Base-by-base conservation (phyloP, 441 rosid genomes). In the Theobroma grandiflorum region DNA sequence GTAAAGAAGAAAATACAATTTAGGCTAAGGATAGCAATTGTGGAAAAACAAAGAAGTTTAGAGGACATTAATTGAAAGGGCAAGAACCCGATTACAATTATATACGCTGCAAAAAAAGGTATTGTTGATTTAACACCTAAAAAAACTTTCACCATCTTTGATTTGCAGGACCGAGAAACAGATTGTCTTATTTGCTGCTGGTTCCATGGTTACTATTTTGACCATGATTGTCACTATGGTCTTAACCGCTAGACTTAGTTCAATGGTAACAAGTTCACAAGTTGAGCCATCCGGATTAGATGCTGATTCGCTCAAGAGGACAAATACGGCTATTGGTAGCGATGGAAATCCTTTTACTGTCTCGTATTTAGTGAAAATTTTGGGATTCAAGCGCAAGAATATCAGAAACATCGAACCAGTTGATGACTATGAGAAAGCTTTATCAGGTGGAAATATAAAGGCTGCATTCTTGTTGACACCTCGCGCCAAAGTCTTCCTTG, bases 171-270 rank as follows among this genome's bases (percentile, higher is more conserved):
- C 37, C 59, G 11, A 47, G 1, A 37, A 45, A 68, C 42, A 64
- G 49, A n/a, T 67, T 43, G 68, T 77, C 79, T 8, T 57, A 62
- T 15, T 9, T 82, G 10, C 57, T 78, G 26, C 52, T 73, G 16
- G 11, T 38, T 3, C 81, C 81, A 45, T 77, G 84, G 84, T 37
- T 66, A 4, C 53, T 70, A 58, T 63, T 76, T 63, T 76, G 20
- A 38, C 52, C 57, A 55, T 70, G 18, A 40, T 76, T 62, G 38
- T 33, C 47, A 37, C 76, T 38, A 31, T 69, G 15, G 68, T 47
- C 43, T 81, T 35, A 35, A 81, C 68, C 37, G 43, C 77, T 18
- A 71, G 52, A 8, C 58, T 76, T 6, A 26, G 73, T 49, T 40
- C 74, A 18, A 62, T 75, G 59, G 10, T 75, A 2, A 69, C 66